Evolutionary conservation across 208 protist species (phyloP), one percentile per base, ranked within the genome.

Genomic region (Leptomonas seymouri): DNA sequence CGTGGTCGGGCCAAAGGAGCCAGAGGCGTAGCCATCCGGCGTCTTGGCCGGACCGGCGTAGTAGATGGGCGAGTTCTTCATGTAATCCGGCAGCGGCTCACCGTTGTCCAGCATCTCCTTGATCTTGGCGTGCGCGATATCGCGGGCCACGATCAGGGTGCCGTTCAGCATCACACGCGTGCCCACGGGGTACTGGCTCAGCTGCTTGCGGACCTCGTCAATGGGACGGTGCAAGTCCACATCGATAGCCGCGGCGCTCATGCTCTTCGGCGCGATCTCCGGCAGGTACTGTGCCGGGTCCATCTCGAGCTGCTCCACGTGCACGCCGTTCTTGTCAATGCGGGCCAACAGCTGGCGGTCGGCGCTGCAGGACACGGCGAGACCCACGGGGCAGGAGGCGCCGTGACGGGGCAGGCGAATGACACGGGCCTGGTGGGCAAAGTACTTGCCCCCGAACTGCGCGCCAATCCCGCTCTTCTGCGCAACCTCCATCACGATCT

Each of bases 391-490:
- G 78, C 91, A 97, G 31, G 89, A 96, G 18, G 93, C 93, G 53
- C 95, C 95, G 74, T 98, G 95, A 51, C 95, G 91, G 14, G 95
- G 95, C 72, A 98, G 81, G 62, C 97, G 90, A 56, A 99, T 94
- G 27, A 99, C 96, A 34, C 96, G 84, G 18, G 97, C 97, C 81
- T 99, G 97, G 78, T 99, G 97, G 63, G 95, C 97, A 85, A 98
- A 99, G 86, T 99, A 99, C 82, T 99, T 99, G 18, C 98, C 98
- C 20, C 97, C 97, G 82, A 98, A 99, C 84, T 99, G 97, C 23
- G 97, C 97, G 30, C 97, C 97, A 80, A 99, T 98, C 58, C 97
- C 97, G 66, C 94, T 87, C 31, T 94, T 44, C 64, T 92, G 87
- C 39, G 89, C 86, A 16, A 97, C 91, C 49, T 97, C 81, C 79